Percentiles rank a stretch among this genome's conserved stretches.
Evolutionary conservation across 305 asterid genomes (phyloP).

Genomic region (Lippia alba): DNA sequence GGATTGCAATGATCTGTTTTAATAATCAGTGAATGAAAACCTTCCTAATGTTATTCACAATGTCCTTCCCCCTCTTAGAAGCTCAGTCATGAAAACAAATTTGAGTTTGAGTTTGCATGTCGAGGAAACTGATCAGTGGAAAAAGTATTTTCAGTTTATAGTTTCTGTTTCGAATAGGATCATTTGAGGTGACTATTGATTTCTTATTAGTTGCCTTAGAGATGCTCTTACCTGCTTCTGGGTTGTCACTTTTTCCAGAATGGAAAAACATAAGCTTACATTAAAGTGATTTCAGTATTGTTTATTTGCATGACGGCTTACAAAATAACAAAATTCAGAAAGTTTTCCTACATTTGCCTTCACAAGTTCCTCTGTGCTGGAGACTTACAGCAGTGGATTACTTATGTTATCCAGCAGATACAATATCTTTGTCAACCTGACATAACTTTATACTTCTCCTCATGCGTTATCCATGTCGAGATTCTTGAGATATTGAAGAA

Average conservation of each 20-base stretch:
- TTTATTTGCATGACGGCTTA: too few relatives aligned
- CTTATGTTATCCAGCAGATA: neutral
- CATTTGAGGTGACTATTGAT: neutral
- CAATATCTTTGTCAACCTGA: neutral
- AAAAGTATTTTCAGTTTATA: neutral
- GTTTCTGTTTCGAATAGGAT: constrained; percentile 2
- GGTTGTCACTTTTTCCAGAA: neutral
- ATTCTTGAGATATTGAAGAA: constrained; percentile 24
- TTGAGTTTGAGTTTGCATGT: constrained; percentile 22
- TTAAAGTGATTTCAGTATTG: neutral
- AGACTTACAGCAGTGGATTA: neutral
- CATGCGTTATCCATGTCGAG: constrained; percentile 14
- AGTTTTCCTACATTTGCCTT: constrained; percentile 13
- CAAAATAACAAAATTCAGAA: constrained; percentile 20
- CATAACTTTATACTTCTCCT: constrained; percentile 7
- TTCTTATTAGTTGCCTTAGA: neutral
- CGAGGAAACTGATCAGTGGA: constrained; percentile 6
- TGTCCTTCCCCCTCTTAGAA: constrained; percentile 1
- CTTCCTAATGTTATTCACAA: neutral
- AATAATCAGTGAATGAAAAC: too few relatives aligned
- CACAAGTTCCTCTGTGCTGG: constrained; percentile 15
- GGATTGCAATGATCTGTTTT: too few relatives aligned
- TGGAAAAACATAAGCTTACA: neutral
- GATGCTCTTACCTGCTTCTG: constrained; percentile 27
- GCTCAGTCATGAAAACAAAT: neutral